Base-by-base conservation (phyloP, 2,329 filamentous ascomycete genomes). In the Huntiella bhutanensis region DNA sequence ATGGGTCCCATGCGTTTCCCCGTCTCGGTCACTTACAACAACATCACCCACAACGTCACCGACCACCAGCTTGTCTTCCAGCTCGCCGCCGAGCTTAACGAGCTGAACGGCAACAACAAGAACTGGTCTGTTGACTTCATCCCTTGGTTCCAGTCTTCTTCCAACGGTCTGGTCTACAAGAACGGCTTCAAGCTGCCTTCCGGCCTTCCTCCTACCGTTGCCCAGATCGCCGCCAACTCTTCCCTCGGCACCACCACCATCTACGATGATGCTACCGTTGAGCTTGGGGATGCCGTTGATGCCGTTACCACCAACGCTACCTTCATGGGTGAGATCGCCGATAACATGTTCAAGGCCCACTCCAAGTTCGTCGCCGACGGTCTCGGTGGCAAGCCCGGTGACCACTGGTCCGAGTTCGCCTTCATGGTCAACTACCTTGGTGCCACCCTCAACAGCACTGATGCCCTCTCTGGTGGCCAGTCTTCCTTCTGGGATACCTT, bases 1-100 rank as follows among this genome's bases (percentile, higher is more conserved):
- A 68, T 68, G 71, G 77, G 77, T 0, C 73, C 75, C 0, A 80
- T 80, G 75, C 63, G 75, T 2, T 74, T 80, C 52, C 76, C 77
- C 0, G 63, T 70, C 12, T 66, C 64, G 2, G 66, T 71, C 51
- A 56, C 65, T 2, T 65, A 66, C 22, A 66, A 64, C n/a, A 74
- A 75, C 51, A 64, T 71, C 53, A 77, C 70, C 0, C 61, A 63
- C 51, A 67, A 74, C 49, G 73, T 80, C 51, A 67, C 69, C 6
- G 77, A 80, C 52, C 75, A 79, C 54, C 66, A 72, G 51, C 64
- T 81, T 55, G 73, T 80, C 0, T 80, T 78, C 56, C 72, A 79
- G 55, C 63, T 81, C 2, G 75, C 68, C 2, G 66, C 66, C 4
- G 67, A 70, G 45, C 61, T 81, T 50, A 80, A 80, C 57, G 55